A percentile compares a stretch with the other conserved stretches of the same genome.
Evolutionary conservation across 1,284 basidiomycete genomes (phyloP).

Genomic region (Apiotrichum montevideense): DNA sequence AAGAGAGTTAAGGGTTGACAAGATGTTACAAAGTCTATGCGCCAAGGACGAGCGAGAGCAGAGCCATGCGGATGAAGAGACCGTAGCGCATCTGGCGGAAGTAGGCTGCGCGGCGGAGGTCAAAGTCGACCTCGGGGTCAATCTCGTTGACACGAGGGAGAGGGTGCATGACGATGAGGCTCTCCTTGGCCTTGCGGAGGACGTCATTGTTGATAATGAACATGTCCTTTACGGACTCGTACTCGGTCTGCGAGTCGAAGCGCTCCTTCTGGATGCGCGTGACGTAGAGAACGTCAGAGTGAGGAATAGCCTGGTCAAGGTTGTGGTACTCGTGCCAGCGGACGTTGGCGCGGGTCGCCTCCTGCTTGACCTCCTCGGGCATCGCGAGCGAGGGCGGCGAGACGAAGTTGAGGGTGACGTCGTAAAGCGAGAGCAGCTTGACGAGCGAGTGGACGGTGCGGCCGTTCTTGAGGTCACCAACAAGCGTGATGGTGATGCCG

Average conservation of each 20-base stretch:
- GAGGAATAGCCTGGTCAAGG: constrained; percentile 80
- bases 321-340: constrained; percentile 72
- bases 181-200: constrained; percentile 82
- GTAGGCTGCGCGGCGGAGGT: constrained; percentile 87
- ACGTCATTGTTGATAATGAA: constrained; percentile 93
- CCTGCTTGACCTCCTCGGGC: constrained; percentile 78
- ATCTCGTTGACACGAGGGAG: constrained; percentile 94
- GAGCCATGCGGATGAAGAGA: constrained; percentile 78
- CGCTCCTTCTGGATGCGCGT: constrained; percentile 95
- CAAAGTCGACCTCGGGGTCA: constrained; percentile 96
- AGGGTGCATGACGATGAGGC: constrained; percentile 98
- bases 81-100: constrained; percentile 99
- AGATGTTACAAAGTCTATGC: constrained; percentile 12
- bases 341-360: constrained; percentile 75
- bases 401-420: constrained; percentile 91
- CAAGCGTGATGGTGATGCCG: constrained; percentile 84
- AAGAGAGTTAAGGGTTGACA: neutral
- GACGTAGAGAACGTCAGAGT: constrained; percentile 96
- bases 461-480: constrained; percentile 97
- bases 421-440: constrained; percentile 82
- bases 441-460: constrained; percentile 96
- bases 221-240: constrained; percentile 84
- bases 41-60: constrained; percentile 63
- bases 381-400: constrained; percentile 84
- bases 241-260: constrained; percentile 74